phyloP scores from a whole-genome alignment of 805 yeast genomes.

The Candida methanosorbosa region DNA sequence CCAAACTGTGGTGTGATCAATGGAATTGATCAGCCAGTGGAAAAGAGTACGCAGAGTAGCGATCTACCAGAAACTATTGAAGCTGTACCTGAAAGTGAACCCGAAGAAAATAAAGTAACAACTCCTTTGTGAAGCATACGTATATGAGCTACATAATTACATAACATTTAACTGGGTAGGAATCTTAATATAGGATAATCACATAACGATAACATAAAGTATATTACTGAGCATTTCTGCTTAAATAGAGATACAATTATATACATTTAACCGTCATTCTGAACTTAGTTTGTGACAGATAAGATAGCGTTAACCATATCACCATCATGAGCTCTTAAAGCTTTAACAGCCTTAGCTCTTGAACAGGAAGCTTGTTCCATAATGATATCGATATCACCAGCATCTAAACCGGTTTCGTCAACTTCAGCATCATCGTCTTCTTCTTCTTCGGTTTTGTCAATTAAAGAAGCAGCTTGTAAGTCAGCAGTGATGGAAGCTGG shows the following conservation, averaged over 20 bases:
- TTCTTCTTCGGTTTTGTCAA: conserved; percentile 28
- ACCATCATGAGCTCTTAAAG: conserved; percentile 80
- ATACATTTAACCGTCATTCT: too few relatives aligned
- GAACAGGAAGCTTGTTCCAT: conserved; percentile 88
- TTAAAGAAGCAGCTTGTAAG: conserved; percentile 53
- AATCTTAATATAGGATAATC: too few relatives aligned
- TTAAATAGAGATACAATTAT: neutral
- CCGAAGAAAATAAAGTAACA: too few relatives aligned
- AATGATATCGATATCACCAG: conserved; percentile 77
- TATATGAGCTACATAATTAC: too few relatives aligned
- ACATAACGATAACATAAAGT: too few relatives aligned
- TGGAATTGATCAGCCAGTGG: conserved; percentile 11
- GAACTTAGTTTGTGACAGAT: conserved; percentile 39
- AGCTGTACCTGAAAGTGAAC: too few relatives aligned
- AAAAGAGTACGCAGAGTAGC: too few relatives aligned
- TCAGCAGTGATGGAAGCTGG: conserved; percentile 80
- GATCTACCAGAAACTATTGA: too few relatives aligned
- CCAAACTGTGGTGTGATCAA: conserved; percentile 49
- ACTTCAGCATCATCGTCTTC: conserved; percentile 60
- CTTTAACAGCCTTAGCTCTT: conserved; percentile 84
- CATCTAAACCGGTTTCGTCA: conserved; percentile 78
- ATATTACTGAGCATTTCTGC: too few relatives aligned
- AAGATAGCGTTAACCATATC: conserved; percentile 96
- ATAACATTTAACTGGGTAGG: too few relatives aligned
- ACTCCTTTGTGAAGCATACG: too few relatives aligned